Base-by-base conservation (phyloP, 2,329 filamentous ascomycete species). In the Penicillium sp. region DNA sequence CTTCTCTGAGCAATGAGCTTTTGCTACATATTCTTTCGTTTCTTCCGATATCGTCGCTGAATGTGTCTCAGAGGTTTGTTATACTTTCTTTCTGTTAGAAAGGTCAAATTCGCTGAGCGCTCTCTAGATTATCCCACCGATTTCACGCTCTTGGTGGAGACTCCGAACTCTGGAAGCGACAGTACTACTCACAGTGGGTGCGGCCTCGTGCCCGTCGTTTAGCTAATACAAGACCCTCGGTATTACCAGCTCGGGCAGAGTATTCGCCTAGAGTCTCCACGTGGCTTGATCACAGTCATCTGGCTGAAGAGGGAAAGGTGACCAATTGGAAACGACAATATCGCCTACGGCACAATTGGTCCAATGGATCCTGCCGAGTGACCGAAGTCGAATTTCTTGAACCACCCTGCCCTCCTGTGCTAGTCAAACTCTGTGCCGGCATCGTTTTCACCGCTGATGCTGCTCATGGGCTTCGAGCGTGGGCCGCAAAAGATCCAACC, bases 311-410 rank as follows among this genome's bases (percentile, higher is more conserved):
- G 55, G 79, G 79, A 12, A 72, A 69, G 6, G 67, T 75, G 20
- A 86, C 83, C 45, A 85, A 94, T 68, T 97, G 92, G 92, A 96
- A 95, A 77, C 83, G 84, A 58, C 89, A 94, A 66, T 97, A 95
- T 74, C 90, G 88, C 67, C 79, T 97, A 48, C 83, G 90, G 44
- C 89, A 96, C 70, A 97, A 97, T 75, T 97, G 94, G 94, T 84
- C 89, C 1, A 85, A 82, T 58, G 94, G 93, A 0, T 86, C 84
- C 62, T 96, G 91, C 66, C 88, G 85, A 35, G 85, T 96, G 12
- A 86, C 89, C 33, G 89, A 96, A 72, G 83, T 97, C 27, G 81
- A 86, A 43, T 82, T 91, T 23, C 76, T 80, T 51, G 77, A 81
- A 42, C 73, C 78, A 1, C 75, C 79, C 51, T 68, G 86, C 70